Evolutionary conservation across 2,329 filamentous ascomycete species (phyloP).

Genomic region (Sarocladium oryzae): DNA sequence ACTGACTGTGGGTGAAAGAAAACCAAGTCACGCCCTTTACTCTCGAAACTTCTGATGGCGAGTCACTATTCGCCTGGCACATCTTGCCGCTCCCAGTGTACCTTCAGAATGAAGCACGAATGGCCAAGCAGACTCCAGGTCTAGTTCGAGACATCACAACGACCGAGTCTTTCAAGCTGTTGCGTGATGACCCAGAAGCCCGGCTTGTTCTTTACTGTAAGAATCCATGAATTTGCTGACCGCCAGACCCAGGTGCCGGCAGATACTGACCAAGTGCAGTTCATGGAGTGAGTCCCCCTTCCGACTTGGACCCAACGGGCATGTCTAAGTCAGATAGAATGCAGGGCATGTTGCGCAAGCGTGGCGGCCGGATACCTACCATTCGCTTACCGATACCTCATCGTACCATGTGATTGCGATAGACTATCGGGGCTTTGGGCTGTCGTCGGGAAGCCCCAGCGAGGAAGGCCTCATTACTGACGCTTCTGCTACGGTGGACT

Average conservation of each 20-base stretch:
- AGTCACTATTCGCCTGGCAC: slow-evolving; percentile 84
- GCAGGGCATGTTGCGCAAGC: slow-evolving; percentile 79
- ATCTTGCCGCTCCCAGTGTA: slow-evolving; percentile 76
- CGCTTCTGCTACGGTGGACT: slow-evolving; percentile 65
- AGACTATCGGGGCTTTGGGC: slow-evolving; percentile 85
- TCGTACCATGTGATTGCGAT: slow-evolving; percentile 78
- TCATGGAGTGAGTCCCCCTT: slow-evolving; percentile 43
- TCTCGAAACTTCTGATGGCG: slow-evolving; percentile 66
- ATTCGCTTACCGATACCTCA: slow-evolving; percentile 65
- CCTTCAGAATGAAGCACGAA: slow-evolving; percentile 57
- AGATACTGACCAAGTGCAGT: slow-evolving; percentile 29
- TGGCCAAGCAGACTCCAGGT: slow-evolving; percentile 45
- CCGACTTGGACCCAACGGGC: neutral
- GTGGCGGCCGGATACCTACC: slow-evolving; percentile 70
- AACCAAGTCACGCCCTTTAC: slow-evolving; percentile 87
- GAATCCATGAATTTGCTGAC: slow-evolving; percentile 13
- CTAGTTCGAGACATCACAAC: slow-evolving; percentile 47
- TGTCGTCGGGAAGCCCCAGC: slow-evolving; percentile 70
- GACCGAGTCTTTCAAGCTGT: slow-evolving; percentile 52
- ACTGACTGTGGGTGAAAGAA: slow-evolving; percentile 37
- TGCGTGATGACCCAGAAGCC: slow-evolving; percentile 57
- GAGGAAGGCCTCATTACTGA: slow-evolving; percentile 79
- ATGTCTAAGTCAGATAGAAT: slow-evolving; percentile 46
- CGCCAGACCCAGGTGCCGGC: neutral
- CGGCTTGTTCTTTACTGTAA: slow-evolving; percentile 59